These are phyloP conservation scores for Tricholoma matsutake DNA, from an alignment of 768 basidiomycete species.

Conservation along the genomic window DNA sequence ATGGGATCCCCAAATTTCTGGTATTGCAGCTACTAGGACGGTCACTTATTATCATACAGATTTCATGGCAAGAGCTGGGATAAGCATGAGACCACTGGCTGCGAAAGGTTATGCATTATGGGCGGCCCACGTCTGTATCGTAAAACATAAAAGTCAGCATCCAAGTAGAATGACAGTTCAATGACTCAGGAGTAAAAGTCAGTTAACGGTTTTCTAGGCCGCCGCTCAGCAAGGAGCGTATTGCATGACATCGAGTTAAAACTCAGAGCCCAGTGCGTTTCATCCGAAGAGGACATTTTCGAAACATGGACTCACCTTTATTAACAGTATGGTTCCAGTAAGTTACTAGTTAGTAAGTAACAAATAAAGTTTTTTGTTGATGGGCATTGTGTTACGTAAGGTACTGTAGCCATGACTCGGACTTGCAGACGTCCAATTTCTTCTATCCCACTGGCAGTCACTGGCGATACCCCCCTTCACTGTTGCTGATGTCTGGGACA, in stretches of 20 bases:
- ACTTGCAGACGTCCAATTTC: not conserved
- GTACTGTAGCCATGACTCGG: not conserved
- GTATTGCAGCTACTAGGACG: too few relatives aligned
- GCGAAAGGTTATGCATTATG: too few relatives aligned
- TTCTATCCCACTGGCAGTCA: not conserved
- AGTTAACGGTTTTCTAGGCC: slow-evolving; percentile 34
- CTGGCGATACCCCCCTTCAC: not conserved
- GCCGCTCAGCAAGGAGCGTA: slow-evolving; percentile 28
- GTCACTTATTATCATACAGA: too few relatives aligned
- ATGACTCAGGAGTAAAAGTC: slow-evolving; percentile 3
- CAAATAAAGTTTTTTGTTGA: too few relatives aligned
- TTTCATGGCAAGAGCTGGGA: too few relatives aligned
- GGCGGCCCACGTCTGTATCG: not conserved
- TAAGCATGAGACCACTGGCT: too few relatives aligned
- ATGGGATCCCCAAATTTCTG: too few relatives aligned
- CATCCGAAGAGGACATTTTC: slow-evolving; percentile 28
- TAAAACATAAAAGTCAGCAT: not conserved
- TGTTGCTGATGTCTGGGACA: slow-evolving; percentile 8
- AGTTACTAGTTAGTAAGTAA: too few relatives aligned
- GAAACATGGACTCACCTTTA: not conserved
- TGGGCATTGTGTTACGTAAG: not conserved
- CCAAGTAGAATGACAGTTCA: not conserved
- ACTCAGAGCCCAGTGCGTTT: slow-evolving; percentile 64
- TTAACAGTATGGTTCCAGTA: too few relatives aligned
- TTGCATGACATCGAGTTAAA: slow-evolving; percentile 25